phyloP scores from a whole-genome alignment of 1,284 basidiomycete species.

The Tremellales sp. region DNA sequence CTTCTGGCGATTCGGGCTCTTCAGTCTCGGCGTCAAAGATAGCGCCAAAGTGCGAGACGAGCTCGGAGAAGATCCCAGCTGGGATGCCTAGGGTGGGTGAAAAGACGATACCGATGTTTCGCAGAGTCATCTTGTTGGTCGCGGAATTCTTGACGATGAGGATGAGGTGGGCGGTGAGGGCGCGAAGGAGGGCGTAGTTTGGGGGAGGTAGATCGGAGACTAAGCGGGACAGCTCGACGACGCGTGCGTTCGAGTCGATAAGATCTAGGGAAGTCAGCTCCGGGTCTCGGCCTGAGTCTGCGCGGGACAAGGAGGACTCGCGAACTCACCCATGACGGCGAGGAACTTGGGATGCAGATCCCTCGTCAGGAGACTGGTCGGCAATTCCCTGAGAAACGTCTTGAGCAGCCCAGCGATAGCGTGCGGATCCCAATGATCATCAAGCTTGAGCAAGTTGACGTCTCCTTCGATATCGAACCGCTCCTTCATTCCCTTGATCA shows the following conservation, averaged over 20 bases:
- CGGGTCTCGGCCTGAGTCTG: slow-evolving; percentile 6
- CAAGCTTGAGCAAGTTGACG: slow-evolving; percentile 73
- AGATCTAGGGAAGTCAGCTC: slow-evolving; percentile 62
- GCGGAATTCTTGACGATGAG: slow-evolving; percentile 85
- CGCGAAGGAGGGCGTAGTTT: slow-evolving; percentile 90
- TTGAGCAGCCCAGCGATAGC: slow-evolving; percentile 90
- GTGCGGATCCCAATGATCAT: slow-evolving; percentile 92
- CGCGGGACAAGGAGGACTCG: neutral
- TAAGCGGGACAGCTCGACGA: slow-evolving; percentile 77
- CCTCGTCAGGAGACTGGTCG: slow-evolving; percentile 83
- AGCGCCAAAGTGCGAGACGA: slow-evolving; percentile 83
- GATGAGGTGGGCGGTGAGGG: slow-evolving; percentile 91
- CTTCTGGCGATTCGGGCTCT: neutral
- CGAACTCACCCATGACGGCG: slow-evolving; percentile 74
- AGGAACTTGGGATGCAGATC: slow-evolving; percentile 84
- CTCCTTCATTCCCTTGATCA: slow-evolving; percentile 90
- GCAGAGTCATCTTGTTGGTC: slow-evolving; percentile 97
- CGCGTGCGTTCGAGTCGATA: slow-evolving; percentile 78
- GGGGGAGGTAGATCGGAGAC: slow-evolving; percentile 81
- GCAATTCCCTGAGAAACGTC: slow-evolving; percentile 82
- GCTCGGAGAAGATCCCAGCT: slow-evolving; percentile 86
- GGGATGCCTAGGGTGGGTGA: slow-evolving; percentile 92
- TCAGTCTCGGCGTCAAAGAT: slow-evolving; percentile 61
- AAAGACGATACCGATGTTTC: slow-evolving; percentile 97
- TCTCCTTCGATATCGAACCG: slow-evolving; percentile 94